phyloP scores from a whole-genome alignment of 208 protist genomes.

The Acanthamoeba sp. region DNA sequence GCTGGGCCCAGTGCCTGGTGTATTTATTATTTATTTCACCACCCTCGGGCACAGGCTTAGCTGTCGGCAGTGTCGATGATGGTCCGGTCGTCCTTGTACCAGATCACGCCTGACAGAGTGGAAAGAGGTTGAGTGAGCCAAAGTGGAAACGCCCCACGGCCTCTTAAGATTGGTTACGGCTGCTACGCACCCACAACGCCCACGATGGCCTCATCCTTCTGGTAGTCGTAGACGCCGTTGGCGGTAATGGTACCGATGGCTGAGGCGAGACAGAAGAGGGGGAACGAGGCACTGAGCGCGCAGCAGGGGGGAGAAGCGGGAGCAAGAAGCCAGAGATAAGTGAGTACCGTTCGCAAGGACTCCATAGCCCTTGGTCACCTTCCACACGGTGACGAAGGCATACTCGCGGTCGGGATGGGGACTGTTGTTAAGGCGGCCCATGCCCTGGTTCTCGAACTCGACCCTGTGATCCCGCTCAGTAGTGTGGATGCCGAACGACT shows the following conservation, averaged over 20 bases:
- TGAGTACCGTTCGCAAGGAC: not conserved
- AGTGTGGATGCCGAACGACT: not conserved
- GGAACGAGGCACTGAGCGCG: no score
- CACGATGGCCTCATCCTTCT: not conserved
- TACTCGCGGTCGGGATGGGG: not conserved
- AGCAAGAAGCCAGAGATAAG: not conserved
- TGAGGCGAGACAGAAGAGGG: not conserved
- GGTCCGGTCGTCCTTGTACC: not conserved
- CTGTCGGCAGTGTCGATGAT: not conserved
- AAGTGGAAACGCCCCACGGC: no score
- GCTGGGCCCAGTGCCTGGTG: no score
- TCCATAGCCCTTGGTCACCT: not conserved
- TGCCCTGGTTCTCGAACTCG: not conserved
- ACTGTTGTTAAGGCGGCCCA: not conserved
- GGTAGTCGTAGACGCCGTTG: not conserved
- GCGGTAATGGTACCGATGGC: not conserved
- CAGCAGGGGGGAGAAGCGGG: no score
- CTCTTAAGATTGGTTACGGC: no score
- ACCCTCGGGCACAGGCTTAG: no score
- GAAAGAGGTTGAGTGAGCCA: not conserved
- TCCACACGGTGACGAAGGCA: not conserved
- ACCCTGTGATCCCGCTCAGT: not conserved
- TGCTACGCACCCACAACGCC: not conserved
- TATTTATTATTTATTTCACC: no score
- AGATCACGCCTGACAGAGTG: not conserved